These are phyloP conservation scores for Monosporascus ibericus DNA, from an alignment of 2,329 filamentous ascomycete species.

Conservation along the genomic window DNA sequence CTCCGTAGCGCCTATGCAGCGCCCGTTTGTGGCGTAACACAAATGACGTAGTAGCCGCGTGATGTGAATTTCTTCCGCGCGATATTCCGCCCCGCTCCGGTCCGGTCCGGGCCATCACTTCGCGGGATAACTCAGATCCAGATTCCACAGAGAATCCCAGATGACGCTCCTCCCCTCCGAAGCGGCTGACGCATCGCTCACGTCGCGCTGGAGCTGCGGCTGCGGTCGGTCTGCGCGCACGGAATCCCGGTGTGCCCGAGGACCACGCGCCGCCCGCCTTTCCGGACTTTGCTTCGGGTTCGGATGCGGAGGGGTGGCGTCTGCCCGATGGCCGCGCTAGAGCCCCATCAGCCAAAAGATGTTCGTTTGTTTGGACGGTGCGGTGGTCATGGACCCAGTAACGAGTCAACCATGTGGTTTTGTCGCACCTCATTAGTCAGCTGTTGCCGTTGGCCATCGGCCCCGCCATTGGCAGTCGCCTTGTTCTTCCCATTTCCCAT, in stretches of 20 bases:
- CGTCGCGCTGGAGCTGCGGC: slow-evolving; percentile 31
- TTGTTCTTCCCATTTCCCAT: neutral
- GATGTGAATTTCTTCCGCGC: no score
- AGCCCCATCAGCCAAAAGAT: slow-evolving; percentile 21
- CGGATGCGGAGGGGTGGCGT: slow-evolving; percentile 9
- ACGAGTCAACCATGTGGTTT: slow-evolving; percentile 37
- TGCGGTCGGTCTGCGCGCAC: neutral
- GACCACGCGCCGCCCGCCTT: slow-evolving; percentile 9
- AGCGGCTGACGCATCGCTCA: slow-evolving; percentile 27
- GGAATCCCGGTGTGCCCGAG: slow-evolving; percentile 15
- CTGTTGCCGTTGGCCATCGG: slow-evolving; percentile 14
- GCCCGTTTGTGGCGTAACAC: no score
- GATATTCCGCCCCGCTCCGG: neutral
- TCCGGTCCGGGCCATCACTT: slow-evolving; percentile 32
- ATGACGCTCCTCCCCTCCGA: slow-evolving; percentile 48
- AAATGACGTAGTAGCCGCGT: no score
- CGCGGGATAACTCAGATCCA: slow-evolving; percentile 47
- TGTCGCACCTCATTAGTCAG: slow-evolving; percentile 43
- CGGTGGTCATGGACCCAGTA: slow-evolving; percentile 40
- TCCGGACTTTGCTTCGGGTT: slow-evolving; percentile 13
- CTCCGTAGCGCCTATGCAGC: no score
- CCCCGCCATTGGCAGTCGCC: slow-evolving; percentile 12
- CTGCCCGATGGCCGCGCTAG: slow-evolving; percentile 16
- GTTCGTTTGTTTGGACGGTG: slow-evolving; percentile 1
- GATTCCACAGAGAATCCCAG: slow-evolving; percentile 57